Conservation (phyloP, 352 stramenopile genomes). For the Phytopythium ostracodes region DNA sequence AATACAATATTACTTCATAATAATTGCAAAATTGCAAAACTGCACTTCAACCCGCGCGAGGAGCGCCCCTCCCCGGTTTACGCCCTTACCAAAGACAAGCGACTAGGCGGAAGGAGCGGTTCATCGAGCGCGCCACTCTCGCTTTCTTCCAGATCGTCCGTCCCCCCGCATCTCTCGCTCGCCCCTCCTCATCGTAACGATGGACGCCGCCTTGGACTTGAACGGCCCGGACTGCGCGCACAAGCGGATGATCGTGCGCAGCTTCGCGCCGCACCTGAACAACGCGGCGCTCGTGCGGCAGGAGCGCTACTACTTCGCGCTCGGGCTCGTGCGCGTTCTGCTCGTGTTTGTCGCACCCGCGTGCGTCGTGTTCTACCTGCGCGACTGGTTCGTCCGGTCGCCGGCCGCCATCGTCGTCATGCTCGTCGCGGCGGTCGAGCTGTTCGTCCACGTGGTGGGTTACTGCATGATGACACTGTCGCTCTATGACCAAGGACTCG, state of each 20-base stretch:
- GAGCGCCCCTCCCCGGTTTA: background rate
- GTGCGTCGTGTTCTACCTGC: conserved; percentile 38
- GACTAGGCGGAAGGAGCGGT: background rate
- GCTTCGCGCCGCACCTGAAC: conserved; percentile 64
- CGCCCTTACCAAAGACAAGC: conserved; percentile 1
- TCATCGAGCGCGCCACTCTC: no score
- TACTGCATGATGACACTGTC: conserved; percentile 47
- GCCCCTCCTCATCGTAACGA: background rate
- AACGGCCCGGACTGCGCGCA: conserved; percentile 33
- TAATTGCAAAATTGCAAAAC: background rate
- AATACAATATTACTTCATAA: no score
- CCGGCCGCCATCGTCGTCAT: conserved; percentile 16
- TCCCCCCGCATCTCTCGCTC: background rate
- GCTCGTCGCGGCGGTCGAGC: conserved; percentile 54
- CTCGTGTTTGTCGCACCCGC: conserved; percentile 56
- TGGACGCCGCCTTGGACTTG: background rate
- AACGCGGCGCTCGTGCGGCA: conserved; percentile 44
- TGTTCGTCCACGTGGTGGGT: conserved; percentile 48
- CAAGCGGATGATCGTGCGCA: conserved; percentile 66
- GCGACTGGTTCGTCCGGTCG: conserved; percentile 18
- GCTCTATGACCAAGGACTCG: conserved; percentile 16
- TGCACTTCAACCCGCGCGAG: background rate
- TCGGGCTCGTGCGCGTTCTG: conserved; percentile 45
- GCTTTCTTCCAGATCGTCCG: background rate
- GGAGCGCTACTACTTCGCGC: conserved; percentile 51